Evolutionary conservation across 371 early-diverging fungal species (phyloP).

Genomic region (Blakeslea trispora): DNA sequence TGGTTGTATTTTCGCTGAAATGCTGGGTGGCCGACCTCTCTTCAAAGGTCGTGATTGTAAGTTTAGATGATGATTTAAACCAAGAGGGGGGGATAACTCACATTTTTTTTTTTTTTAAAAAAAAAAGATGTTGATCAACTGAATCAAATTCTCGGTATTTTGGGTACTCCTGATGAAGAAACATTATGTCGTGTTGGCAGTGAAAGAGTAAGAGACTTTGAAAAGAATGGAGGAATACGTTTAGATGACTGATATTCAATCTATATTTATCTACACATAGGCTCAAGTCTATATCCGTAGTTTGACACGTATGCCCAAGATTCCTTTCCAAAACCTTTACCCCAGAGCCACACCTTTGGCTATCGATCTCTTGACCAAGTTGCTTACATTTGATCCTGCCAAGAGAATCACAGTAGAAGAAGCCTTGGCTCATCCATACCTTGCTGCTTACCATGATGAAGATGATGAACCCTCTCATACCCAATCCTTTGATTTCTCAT

Average conservation of each 20-base stretch:
- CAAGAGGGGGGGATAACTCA: too few species aligned
- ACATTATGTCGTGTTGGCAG: slow-evolving; percentile 84
- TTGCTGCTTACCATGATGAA: slow-evolving; percentile 76
- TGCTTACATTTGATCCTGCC: slow-evolving; percentile 82
- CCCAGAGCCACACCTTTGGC: slow-evolving; percentile 73
- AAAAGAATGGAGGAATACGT: too few species aligned
- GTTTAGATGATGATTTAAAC: too few species aligned
- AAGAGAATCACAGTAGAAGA: slow-evolving; percentile 81
- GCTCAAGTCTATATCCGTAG: slow-evolving; percentile 96
- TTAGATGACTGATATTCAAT: too few species aligned
- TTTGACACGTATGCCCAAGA: slow-evolving; percentile 85
- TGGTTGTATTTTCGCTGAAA: slow-evolving; percentile 97
- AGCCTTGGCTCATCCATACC: slow-evolving; percentile 80
- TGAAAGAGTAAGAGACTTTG: slow-evolving; percentile 69
- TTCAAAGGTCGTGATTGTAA: slow-evolving; percentile 91
- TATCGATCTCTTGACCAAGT: slow-evolving; percentile 77
- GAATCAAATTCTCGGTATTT: slow-evolving; percentile 94
- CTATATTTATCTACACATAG: slow-evolving; percentile 32
- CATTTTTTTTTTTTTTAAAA: too few species aligned
- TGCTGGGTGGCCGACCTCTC: slow-evolving; percentile 87
- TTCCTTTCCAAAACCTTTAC: slow-evolving; percentile 84
- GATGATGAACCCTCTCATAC: slow-evolving; percentile 78
- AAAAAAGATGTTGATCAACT: slow-evolving; percentile 99
- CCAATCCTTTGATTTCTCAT: slow-evolving; percentile 87
- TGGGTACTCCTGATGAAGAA: slow-evolving; percentile 98